Evolutionary conservation across 306 rosid species (phyloP).

Genomic region (Arachis hypogaea): DNA sequence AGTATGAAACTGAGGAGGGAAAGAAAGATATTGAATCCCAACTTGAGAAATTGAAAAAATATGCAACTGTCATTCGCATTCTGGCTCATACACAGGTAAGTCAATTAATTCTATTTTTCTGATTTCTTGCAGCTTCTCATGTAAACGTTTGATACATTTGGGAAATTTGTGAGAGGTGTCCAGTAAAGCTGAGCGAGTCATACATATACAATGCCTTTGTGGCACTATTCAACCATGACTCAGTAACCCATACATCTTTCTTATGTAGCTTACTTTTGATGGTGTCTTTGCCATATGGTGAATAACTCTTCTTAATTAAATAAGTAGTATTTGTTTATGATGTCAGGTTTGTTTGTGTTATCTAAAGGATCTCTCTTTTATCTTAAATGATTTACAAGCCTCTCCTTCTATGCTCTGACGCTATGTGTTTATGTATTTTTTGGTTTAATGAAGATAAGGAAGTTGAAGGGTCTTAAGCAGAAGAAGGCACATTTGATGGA

Average conservation of each 20-base stretch:
- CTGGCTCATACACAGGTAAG: conserved; percentile 84
- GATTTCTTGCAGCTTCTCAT: no score
- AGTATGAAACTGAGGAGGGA: conserved; percentile 64
- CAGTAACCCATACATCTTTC: background rate
- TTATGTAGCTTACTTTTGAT: background rate
- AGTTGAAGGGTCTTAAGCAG: conserved; percentile 84
- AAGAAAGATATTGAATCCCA: conserved; percentile 61
- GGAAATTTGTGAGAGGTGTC: background rate
- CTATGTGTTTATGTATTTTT: background rate
- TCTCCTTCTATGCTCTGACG: background rate
- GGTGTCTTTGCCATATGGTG: background rate
- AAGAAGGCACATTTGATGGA: conserved; percentile 93
- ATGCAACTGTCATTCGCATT: conserved; percentile 68
- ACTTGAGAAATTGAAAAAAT: conserved; percentile 70
- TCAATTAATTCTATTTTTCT: no score
- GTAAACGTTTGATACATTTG: no score
- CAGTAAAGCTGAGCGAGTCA: background rate
- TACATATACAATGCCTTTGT: background rate
- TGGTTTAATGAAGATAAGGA: conserved; percentile 56
- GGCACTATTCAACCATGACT: background rate
- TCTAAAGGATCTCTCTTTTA: background rate
- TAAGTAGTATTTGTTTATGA: background rate
- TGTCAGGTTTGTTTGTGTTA: background rate
- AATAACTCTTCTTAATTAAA: background rate
- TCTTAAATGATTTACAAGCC: background rate